Base-by-base conservation (phyloP, 2,329 filamentous ascomycete species). In the Fusarium sp. region DNA sequence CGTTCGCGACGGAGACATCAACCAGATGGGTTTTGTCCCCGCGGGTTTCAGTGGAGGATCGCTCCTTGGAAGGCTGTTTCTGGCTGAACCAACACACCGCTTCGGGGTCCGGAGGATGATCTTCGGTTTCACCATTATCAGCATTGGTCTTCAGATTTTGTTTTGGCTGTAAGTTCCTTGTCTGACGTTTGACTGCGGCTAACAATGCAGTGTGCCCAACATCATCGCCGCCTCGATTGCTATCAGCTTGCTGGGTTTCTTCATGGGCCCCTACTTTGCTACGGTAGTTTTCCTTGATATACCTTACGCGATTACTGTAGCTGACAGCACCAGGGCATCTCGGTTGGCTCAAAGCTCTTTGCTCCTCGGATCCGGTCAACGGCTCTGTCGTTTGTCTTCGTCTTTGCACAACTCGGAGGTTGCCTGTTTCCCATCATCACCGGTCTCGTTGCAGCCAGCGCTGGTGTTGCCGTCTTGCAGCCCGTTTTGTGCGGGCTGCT, bases 1-100 rank as follows among this genome's bases (percentile, higher is more conserved):
- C 3, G 88, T 90, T n/a, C 88, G 91, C 0, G 82, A 87, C 4
- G 90, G 90, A 1, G 82, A 88, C 2, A 81, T 92, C 0, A 83
- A 87, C 0, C 83, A 87, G 20, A 88, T 91, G 80, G 91, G 90
- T 0, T 93, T 92, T 61, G 87, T 93, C 0, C 88, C 90, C 0
- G 88, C 90, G 0, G 90, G 90, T 4, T 89, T 89, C 74, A 90
- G 86, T 56, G 90, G 89, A 3, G 91, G 91, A 0, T 83, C 84
- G 0, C 83, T 92, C 5, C 83, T 92, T 0, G 90, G 90, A 0
- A 83, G 90, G 6, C 71, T 92, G 0, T 64, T 91, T 0, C 84
- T 92, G 0, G 87, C 89, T 0, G 90, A 92, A 71, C 89, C 90
- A 0, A 91, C 88, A 0, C 86, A 91, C 77, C 84, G 89, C 1